phyloP scores from a whole-genome alignment of 345 rosid species.

The Trapa incisa region DNA sequence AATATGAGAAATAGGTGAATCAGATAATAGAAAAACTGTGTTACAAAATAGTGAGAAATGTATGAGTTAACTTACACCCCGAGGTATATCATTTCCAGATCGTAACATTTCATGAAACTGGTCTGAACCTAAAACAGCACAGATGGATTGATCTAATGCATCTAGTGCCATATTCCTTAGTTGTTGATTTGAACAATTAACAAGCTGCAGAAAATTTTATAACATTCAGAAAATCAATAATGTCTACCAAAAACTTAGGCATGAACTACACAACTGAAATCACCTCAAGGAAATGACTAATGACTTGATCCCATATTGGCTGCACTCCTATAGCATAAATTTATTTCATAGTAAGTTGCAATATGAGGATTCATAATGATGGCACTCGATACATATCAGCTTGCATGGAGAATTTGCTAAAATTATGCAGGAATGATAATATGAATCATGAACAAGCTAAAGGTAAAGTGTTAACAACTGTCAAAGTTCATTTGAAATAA shows the following conservation, averaged over 20 bases:
- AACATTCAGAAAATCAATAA: slow-evolving; percentile 18
- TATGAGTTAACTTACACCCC: slow-evolving; percentile 44
- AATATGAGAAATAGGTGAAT: slow-evolving; percentile 9
- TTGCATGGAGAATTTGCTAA: not conserved
- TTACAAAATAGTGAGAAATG: slow-evolving; percentile 2
- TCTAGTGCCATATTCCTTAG: slow-evolving; percentile 79
- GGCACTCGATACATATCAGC: not conserved
- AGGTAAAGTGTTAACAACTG: not conserved
- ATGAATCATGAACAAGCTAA: not conserved
- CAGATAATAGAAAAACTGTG: not conserved
- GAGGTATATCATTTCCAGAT: slow-evolving; percentile 27
- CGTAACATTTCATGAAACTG: slow-evolving; percentile 44
- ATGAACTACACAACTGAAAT: slow-evolving; percentile 11
- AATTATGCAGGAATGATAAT: not conserved
- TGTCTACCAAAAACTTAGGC: slow-evolving; percentile 12
- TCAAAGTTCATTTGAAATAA: not conserved
- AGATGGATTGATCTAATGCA: slow-evolving; percentile 90
- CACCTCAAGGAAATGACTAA: slow-evolving; percentile 89
- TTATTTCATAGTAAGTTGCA: slow-evolving; percentile 3
- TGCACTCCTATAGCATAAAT: slow-evolving; percentile 49
- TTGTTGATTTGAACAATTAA: slow-evolving; percentile 66
- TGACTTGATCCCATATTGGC: slow-evolving; percentile 92
- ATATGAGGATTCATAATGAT: not conserved
- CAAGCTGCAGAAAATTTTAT: slow-evolving; percentile 58
- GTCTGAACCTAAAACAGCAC: slow-evolving; percentile 83